Evolutionary conservation across 495 filamentous ascomycete genomes (phyloP).

Genomic region (Penicillium cosmopolitanum): DNA sequence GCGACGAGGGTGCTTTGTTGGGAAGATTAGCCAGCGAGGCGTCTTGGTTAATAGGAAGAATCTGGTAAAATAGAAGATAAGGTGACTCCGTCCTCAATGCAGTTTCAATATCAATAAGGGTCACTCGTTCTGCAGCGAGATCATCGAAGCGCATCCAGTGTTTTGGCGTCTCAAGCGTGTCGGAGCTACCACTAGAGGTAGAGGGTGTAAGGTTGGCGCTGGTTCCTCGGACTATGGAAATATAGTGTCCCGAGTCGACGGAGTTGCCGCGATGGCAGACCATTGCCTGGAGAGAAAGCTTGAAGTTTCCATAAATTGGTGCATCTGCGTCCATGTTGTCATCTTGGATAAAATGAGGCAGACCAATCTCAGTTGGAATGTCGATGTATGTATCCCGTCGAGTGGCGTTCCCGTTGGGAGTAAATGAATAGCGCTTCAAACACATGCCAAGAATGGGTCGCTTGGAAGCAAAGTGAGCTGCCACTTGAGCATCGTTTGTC

Average conservation of each 20-base stretch:
- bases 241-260: slow-evolving; percentile 90
- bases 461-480: slow-evolving; percentile 70
- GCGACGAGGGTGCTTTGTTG: slow-evolving; percentile 60
- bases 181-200: slow-evolving; percentile 50
- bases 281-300: slow-evolving; percentile 83
- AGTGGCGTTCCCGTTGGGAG: slow-evolving; percentile 64
- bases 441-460: slow-evolving; percentile 89
- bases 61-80: slow-evolving; percentile 94
- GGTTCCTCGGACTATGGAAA: slow-evolving; percentile 75
- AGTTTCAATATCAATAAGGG: slow-evolving; percentile 75
- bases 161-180: slow-evolving; percentile 56
- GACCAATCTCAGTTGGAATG: slow-evolving; percentile 83
- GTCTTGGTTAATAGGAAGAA: slow-evolving; percentile 80
- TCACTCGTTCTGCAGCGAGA: slow-evolving; percentile 69
- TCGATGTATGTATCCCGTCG: slow-evolving; percentile 82
- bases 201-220: slow-evolving; percentile 48
- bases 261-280: slow-evolving; percentile 90
- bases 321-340: slow-evolving; percentile 67
- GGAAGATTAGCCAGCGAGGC: slow-evolving; percentile 54
- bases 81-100: slow-evolving; percentile 82
- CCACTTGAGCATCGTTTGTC: slow-evolving; percentile 68
- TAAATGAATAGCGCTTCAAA: slow-evolving; percentile 85
- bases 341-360: slow-evolving; percentile 89
- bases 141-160: slow-evolving; percentile 94
- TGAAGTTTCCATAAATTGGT: slow-evolving; percentile 78